These are phyloP conservation scores for Erodium texanum DNA, from an alignment of 441 rosid genomes.

Conservation along the genomic window DNA sequence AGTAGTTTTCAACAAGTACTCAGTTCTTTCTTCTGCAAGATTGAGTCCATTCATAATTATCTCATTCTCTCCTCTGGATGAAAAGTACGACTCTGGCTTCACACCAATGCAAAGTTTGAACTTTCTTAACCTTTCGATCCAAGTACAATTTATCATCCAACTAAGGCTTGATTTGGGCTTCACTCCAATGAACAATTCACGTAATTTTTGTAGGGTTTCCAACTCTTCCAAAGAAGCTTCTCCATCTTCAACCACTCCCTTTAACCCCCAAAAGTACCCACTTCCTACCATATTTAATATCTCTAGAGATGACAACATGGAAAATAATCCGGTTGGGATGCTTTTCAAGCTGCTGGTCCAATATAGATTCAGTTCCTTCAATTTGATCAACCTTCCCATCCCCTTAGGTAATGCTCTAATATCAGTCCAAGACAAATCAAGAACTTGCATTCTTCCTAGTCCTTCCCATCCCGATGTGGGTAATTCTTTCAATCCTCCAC, in stretches of 20 bases:
- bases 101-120: conserved; percentile 23
- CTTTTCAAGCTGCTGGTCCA: conserved; percentile 28
- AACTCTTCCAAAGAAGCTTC: conserved; percentile 27
- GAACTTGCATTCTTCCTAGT: conserved; percentile 25
- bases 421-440: conserved; percentile 32
- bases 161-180: conserved; percentile 18
- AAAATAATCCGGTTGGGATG: conserved; percentile 19
- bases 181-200: conserved; percentile 15
- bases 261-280: conserved; percentile 22
- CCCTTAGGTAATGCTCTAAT: conserved; percentile 24
- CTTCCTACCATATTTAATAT: conserved; percentile 31
- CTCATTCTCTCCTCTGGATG: conserved; percentile 17
- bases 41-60: conserved; percentile 24
- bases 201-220: conserved; percentile 15
- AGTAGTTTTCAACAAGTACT: conserved; percentile 15
- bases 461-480: conserved; percentile 18
- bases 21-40: conserved; percentile 22
- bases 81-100: conserved; percentile 11
- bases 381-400: conserved; percentile 20
- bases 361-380: conserved; percentile 26
- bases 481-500: conserved; percentile 21
- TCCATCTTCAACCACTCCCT: conserved; percentile 15
- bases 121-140: conserved; percentile 20
- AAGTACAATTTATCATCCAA: conserved; percentile 14
- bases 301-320: conserved; percentile 20